Base-by-base conservation (phyloP, 2,329 filamentous ascomycete species). In the Proliferodiscus dingleyae region DNA sequence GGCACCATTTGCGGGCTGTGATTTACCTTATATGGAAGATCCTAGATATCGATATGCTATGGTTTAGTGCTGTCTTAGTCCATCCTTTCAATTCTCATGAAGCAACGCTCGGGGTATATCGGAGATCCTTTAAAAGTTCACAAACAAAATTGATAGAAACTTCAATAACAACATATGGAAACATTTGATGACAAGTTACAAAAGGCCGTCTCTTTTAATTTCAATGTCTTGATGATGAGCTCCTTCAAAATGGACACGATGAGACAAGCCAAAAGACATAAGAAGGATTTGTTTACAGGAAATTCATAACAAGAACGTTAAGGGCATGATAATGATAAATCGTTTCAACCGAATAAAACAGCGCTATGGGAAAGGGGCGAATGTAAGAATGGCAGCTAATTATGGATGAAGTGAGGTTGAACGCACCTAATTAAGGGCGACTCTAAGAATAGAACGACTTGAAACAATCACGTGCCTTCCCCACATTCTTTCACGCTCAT, bases 41-140 rank as follows among this genome's bases (percentile, higher is more conserved):
- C n/a, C n/a, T n/a, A n/a, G n/a, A n/a, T n/a, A 39, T 32, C 26
- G 50, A 45, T 41, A 44, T 49, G 18, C 26, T 13, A 54, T 45
- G 8, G 37, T 16, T 43, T 55, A 58, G 40, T 54, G 46, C 34
- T 43, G 49, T 38, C 55, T 45, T 30, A 59, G 33, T 36, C 47
- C 47, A 21, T 43, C 47, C 39, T 56, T 58, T 38, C 48, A 26
- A 29, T 40, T 36, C 45, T 57, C 52, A 37, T 52, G 41, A 45
- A 54, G 47, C 9, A 26, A 22, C 21, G 10, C 13, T 18, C 7
- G 9, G 32, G 32, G 8, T 41, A 41, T 28, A 29, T 29, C 16
- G 30, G 15, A 7, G 21, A 41, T 29, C 18, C 13, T 11, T 2
- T 22, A 9, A 18, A 7, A 19, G 26, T 21, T 5, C 16, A 8